Evolutionary conservation across 495 filamentous ascomycete genomes (phyloP), one percentile per base, ranked within the genome.

Genomic region (Schizothecium vesticola): DNA sequence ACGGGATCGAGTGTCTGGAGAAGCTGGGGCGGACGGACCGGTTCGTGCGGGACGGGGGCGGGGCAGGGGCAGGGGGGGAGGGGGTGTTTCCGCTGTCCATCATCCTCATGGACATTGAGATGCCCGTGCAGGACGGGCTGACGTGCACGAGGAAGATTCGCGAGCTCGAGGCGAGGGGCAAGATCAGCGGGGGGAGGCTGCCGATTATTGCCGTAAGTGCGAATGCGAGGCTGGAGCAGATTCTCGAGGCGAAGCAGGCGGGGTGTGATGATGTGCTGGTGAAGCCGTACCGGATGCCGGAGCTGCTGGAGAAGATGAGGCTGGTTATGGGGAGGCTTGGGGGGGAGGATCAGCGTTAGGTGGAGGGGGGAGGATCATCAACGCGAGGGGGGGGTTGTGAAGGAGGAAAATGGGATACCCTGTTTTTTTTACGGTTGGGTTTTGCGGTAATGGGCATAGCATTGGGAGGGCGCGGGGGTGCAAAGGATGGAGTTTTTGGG

Each of bases 91-190:
- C 74, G 5, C 67, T 77, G 6, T 72, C 74, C 0, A 76, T 92
- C 11, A 85, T 93, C 22, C 79, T 93, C 3, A 92, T 92, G 90
- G 92, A 94, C 72, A 88, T 92, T 62, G 91, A 93, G 72, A 94
- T 94, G 92, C 92, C 92, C 0, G 79, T 93, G 16, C 92, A 93
- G 87, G 88, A 94, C 74, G 92, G 92, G 11, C 84, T 89, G 25
- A 86, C 86, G 22, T 90, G 90, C 66, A 88, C 90, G 21, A 77
- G 80, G 36, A 81, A 82, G 59, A 92, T 96, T 64, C 84, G 92
- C 4, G 81, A 86, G 70, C 78, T 90, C 63, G 88, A 92, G 69
- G 66, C 69, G 28, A 64, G 76, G 68, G 86, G 84, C 2, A 78
- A 78, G 59, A 77, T 88, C 43, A 60, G 16, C 21, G 82, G 75